These are phyloP conservation scores for Cercospora janseana DNA, from an alignment of 2,329 filamentous ascomycete species.

Conservation along the genomic window DNA sequence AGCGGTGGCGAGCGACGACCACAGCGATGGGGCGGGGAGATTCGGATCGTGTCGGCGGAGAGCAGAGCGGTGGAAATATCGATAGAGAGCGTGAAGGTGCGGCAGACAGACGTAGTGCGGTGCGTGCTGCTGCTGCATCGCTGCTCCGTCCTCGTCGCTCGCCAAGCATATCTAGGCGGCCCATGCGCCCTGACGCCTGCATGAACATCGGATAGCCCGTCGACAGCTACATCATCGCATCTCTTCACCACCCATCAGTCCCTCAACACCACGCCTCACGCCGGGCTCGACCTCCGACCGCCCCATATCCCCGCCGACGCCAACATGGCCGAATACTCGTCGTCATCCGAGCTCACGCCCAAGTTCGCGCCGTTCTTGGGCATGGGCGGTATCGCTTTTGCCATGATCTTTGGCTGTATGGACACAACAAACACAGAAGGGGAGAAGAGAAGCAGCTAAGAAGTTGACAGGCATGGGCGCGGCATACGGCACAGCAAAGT, in stretches of 20 bases:
- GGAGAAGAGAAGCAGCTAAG: slow-evolving; percentile 25
- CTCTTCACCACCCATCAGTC: slow-evolving; percentile 4
- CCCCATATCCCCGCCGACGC: background rate
- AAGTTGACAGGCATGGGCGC: slow-evolving; percentile 61
- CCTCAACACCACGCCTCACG: slow-evolving; percentile 3
- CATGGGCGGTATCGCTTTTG: slow-evolving; percentile 77
- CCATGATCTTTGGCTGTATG: slow-evolving; percentile 83
- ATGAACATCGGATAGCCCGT: background rate
- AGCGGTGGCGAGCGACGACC: no score
- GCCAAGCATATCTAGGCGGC: background rate
- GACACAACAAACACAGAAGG: slow-evolving; percentile 2
- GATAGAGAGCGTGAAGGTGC: no score
- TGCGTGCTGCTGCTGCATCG: no score
- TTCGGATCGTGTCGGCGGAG: no score
- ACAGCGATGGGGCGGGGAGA: no score
- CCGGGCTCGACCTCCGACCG: slow-evolving; percentile 3
- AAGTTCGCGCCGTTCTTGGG: slow-evolving; percentile 86
- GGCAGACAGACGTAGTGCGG: no score
- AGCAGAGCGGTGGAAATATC: no score
- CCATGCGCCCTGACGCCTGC: background rate
- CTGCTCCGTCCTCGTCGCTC: no score
- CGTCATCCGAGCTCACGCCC: slow-evolving; percentile 58
- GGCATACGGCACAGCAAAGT: slow-evolving; percentile 84
- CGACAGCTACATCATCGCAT: slow-evolving; percentile 4
- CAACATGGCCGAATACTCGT: slow-evolving; percentile 42